Percentiles rank a stretch among this genome's conserved stretches.
Conservation (phyloP, 768 basidiomycete genomes). For the Kwoniella europaea region DNA sequence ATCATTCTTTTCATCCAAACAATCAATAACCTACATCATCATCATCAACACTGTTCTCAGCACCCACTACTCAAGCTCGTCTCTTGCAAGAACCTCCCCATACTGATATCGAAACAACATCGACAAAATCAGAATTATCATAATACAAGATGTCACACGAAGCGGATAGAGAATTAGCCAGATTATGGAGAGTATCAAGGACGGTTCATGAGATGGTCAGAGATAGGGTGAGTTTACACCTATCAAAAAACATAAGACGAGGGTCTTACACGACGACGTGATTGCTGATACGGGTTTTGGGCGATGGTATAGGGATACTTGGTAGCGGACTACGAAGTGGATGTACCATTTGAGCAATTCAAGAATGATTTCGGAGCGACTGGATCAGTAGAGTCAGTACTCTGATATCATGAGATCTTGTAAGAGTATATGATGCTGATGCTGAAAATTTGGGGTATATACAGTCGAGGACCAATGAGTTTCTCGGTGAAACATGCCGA, state of each 20-base stretch:
- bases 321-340: conserved; percentile 91
- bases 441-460: background rate
- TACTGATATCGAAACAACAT: too few species aligned
- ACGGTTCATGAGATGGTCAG: conserved; percentile 95
- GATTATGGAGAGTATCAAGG: conserved; percentile 92
- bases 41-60: background rate
- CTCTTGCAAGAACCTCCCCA: too few species aligned
- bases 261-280: too few species aligned
- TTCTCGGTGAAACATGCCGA: conserved; percentile 80
- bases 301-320: conserved; percentile 73
- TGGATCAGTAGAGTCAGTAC: conserved; percentile 82
- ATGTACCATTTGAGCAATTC: conserved; percentile 83
- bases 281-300: too few species aligned
- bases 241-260: background rate
- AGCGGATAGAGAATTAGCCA: conserved; percentile 62
- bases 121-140: background rate
- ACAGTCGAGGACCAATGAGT: conserved; percentile 83
- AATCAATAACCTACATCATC: background rate
- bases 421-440: background rate
- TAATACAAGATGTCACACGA: conserved; percentile 59
- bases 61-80: too few species aligned
- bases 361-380: conserved; percentile 70
- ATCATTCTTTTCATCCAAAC: background rate
- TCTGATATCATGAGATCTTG: too few species aligned
- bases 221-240: conserved; percentile 73